phyloP scores from a whole-genome alignment of 139 green algal genomes.

The Haematococcus lacustris region DNA sequence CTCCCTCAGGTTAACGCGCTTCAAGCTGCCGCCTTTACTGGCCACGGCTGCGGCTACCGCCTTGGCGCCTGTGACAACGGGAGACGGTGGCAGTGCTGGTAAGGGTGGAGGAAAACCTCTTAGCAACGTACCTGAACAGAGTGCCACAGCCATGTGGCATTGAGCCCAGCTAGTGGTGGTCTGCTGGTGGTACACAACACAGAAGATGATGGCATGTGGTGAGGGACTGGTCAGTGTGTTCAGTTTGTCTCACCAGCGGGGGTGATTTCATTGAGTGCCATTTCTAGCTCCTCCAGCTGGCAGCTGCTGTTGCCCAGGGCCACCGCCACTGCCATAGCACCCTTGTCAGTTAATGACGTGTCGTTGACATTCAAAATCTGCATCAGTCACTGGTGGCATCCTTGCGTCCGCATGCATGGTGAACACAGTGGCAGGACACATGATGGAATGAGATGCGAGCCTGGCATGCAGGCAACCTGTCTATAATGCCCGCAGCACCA shows the following conservation, averaged over 20 bases:
- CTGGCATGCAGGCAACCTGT: too few relatives aligned
- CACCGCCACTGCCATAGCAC: slow-evolving; percentile 44
- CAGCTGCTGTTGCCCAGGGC: slow-evolving; percentile 30
- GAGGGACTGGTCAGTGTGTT: too few relatives aligned
- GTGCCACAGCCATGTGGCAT: not conserved
- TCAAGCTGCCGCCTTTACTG: slow-evolving; percentile 44
- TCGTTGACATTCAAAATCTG: slow-evolving; percentile 70
- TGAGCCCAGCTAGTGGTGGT: not conserved
- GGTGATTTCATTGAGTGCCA: slow-evolving; percentile 78
- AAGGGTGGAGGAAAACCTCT: too few relatives aligned
- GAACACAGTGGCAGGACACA: too few relatives aligned
- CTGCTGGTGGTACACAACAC: not conserved
- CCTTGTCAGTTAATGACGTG: slow-evolving; percentile 64
- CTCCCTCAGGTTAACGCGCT: slow-evolving; percentile 68
- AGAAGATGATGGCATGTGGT: too few relatives aligned
- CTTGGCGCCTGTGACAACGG: not conserved
- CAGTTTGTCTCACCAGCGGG: slow-evolving; percentile 8
- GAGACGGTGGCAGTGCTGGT: not conserved
- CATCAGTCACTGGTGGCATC: too few relatives aligned
- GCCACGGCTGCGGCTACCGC: slow-evolving; percentile 48
- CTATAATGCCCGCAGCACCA: too few relatives aligned
- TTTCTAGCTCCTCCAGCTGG: slow-evolving; percentile 59
- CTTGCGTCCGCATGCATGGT: too few relatives aligned
- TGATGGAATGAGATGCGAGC: too few relatives aligned
- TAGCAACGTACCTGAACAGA: too few relatives aligned